Percentiles rank a stretch among this genome's conserved stretches.
phyloP scores from a whole-genome alignment of 148 eudicot genomes.

The Vaccinium vitisidaea region DNA sequence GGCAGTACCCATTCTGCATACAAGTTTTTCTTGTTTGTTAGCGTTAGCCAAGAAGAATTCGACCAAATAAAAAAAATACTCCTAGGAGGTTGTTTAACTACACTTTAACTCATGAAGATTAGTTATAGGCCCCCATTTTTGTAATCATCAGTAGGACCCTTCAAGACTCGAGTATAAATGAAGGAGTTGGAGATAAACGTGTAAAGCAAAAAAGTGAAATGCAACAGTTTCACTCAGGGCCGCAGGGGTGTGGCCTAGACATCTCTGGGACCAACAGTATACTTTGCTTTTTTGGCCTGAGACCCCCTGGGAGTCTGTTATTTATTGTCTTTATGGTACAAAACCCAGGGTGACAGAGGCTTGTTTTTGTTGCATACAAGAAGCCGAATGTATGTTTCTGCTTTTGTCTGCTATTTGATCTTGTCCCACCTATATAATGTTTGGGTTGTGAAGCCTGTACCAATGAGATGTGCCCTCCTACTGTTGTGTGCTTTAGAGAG shows the following conservation, averaged over 20 bases:
- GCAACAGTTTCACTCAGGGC: background rate
- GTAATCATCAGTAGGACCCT: background rate
- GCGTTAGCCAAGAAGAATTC: background rate
- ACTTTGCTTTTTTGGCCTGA: constrained; percentile 17
- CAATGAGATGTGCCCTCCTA: background rate
- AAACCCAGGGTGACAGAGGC: constrained; percentile 10
- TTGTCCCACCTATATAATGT: background rate
- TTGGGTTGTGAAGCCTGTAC: background rate
- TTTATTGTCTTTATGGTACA: constrained; percentile 15
- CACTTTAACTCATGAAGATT: background rate
- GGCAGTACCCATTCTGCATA: no score
- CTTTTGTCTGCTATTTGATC: background rate
- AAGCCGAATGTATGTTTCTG: constrained; percentile 8
- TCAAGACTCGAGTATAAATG: background rate
- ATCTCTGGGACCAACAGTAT: background rate
- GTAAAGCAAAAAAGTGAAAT: background rate
- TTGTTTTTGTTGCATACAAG: constrained; percentile 6
- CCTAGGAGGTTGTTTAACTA: background rate
- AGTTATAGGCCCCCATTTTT: background rate
- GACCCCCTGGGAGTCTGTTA: constrained; percentile 15
- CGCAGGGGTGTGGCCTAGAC: background rate
- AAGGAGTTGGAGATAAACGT: background rate
- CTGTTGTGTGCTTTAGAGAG: background rate
- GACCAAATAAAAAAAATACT: background rate
- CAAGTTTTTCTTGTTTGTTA: no score